Base-by-base conservation (phyloP, 345 rosid species). In the Citrus australasica region DNA sequence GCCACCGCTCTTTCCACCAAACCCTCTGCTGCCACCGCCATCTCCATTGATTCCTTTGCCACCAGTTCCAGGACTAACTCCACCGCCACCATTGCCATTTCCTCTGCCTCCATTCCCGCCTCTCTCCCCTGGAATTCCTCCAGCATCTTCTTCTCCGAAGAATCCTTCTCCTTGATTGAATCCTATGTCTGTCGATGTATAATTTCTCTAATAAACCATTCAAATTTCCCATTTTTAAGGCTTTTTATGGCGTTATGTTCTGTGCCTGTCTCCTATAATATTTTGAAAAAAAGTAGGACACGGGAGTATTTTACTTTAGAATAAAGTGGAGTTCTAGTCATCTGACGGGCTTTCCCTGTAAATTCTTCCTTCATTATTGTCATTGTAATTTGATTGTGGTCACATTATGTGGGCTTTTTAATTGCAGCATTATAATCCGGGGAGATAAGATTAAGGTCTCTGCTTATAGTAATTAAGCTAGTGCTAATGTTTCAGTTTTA, bases 51-150 rank as follows among this genome's bases (percentile, higher is more conserved):
- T 8, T 38, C 42, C 42, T 38, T 38, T 38, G 42, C 42, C 42
- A 9, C 42, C 42, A 38, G 42, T 38, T 38, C 42, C 42, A 38
- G 42, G 42, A 7, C 9, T 7, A 37, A 37, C 9, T 37, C 40
- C 40, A 4, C 40, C 9, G 4, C 9, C 40, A 37, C 2, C 40
- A 37, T 7, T 37, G 7, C 40, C 40, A 35, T 19, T 83, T 70
- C 89, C 89, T 11, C 46, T 80, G 70, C 84, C 82, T 1, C 83
- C 84, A 3, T 80, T 83, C 24, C 85, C 80, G 27, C 88, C 88
- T 6, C 25, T 60, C 71, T 75, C 84, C 77, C 87, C 86, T 3
- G 88, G 87, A 40, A 11, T 66, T 73, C 90, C 92, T 6, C 87
- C 90, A 11, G 85, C 88, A 63, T 58, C 86, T 35, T 33, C 88